phyloP scores from a whole-genome alignment of 768 basidiomycete species.

The Fibroporia radiculosa region DNA sequence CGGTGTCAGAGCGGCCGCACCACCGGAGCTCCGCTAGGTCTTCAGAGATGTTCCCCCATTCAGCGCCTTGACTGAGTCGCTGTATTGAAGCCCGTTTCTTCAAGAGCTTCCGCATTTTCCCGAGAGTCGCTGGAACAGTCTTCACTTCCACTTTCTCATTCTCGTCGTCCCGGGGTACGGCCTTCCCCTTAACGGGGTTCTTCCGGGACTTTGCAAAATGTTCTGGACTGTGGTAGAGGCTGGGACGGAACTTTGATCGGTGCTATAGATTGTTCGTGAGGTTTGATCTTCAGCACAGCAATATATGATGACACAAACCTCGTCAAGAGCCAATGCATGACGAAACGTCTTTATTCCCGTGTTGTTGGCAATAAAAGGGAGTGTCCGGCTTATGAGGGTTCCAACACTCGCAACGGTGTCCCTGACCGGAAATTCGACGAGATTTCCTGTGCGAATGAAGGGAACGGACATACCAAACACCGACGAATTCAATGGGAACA shows the following conservation, averaged over 20 bases:
- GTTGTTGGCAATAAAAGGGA: slow-evolving; percentile 66
- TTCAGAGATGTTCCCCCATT: not conserved
- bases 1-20: not conserved
- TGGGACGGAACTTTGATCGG: slow-evolving; percentile 60
- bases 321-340: slow-evolving; percentile 73
- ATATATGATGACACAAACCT: slow-evolving; percentile 33
- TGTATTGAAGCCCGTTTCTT: not conserved
- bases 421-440: slow-evolving; percentile 28
- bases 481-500: slow-evolving; percentile 73
- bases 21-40: not conserved
- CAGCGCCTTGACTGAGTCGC: not conserved
- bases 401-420: slow-evolving; percentile 80
- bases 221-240: slow-evolving; percentile 45
- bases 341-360: slow-evolving; percentile 61
- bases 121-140: not conserved
- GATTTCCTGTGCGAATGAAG: not conserved
- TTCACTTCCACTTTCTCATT: not conserved
- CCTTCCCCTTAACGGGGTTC: not conserved
- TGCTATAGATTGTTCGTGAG: slow-evolving; percentile 29
- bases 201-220: slow-evolving; percentile 11
- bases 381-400: slow-evolving; percentile 42
- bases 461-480: slow-evolving; percentile 49
- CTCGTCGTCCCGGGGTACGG: not conserved
- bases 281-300: not conserved
- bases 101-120: not conserved